Evolutionary conservation across 2,329 filamentous ascomycete species (phyloP).

Genomic region (Rutstroemia sp.): DNA sequence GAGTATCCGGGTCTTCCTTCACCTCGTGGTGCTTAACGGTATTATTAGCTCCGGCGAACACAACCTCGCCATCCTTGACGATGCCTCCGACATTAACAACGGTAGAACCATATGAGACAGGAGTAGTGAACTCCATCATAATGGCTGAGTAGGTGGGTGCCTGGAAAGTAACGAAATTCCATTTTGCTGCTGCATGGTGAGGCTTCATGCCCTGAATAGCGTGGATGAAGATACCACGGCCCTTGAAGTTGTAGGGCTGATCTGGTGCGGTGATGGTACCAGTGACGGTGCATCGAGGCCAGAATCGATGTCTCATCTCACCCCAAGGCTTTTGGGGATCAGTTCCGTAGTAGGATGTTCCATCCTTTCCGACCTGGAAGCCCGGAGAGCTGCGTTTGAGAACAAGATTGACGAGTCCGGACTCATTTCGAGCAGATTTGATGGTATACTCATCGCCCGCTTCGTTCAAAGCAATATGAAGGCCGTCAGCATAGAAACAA

Average conservation of each 20-base stretch:
- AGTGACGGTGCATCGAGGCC: slow-evolving; percentile 78
- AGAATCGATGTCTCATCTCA: slow-evolving; percentile 85
- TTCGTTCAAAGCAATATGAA: slow-evolving; percentile 76
- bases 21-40: slow-evolving; percentile 63
- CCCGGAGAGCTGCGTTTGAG: slow-evolving; percentile 70
- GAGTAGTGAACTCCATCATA: slow-evolving; percentile 95
- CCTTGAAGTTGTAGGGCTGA: slow-evolving; percentile 74
- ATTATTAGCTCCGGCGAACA: slow-evolving; percentile 62
- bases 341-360: slow-evolving; percentile 78
- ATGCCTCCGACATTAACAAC: slow-evolving; percentile 77
- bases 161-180: slow-evolving; percentile 94
- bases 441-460: slow-evolving; percentile 78
- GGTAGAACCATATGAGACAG: slow-evolving; percentile 83
- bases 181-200: slow-evolving; percentile 83
- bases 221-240: slow-evolving; percentile 71
- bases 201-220: slow-evolving; percentile 98
- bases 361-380: slow-evolving; percentile 77
- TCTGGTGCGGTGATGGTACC: slow-evolving; percentile 79
- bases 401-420: slow-evolving; percentile 77
- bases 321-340: slow-evolving; percentile 89
- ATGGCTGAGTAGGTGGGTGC: slow-evolving; percentile 78
- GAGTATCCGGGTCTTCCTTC: slow-evolving; percentile 67
- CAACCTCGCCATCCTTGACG: slow-evolving; percentile 70
- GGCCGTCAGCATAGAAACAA: slow-evolving; percentile 79
- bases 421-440: slow-evolving; percentile 79